These are phyloP conservation scores for Pseudomicrostroma phylloplanum DNA, from an alignment of 1,284 basidiomycete genomes.

Conservation along the genomic window DNA sequence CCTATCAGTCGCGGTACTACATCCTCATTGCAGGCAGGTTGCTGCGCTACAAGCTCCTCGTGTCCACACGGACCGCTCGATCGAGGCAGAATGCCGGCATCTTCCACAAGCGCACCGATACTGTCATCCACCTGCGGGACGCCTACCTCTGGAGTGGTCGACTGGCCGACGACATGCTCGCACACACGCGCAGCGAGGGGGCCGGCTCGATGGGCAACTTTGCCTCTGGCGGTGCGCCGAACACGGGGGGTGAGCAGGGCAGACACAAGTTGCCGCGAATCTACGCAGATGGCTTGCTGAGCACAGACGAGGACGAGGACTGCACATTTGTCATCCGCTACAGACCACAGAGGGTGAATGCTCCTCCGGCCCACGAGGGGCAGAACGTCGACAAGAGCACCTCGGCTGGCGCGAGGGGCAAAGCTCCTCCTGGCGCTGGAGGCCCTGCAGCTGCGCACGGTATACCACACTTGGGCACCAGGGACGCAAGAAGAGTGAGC, in stretches of 20 bases:
- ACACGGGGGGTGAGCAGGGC: constrained; percentile 8
- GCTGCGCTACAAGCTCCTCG: constrained; percentile 39
- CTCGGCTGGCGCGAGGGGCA: neutral
- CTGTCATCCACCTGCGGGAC: constrained; percentile 44
- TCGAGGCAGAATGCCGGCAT: constrained; percentile 49
- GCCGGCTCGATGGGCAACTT: constrained; percentile 9
- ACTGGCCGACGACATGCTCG: constrained; percentile 27
- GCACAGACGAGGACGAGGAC: constrained; percentile 45
- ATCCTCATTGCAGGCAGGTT: constrained; percentile 42
- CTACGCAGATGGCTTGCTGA: constrained; percentile 41
- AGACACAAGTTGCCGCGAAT: constrained; percentile 34
- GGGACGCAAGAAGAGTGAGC: neutral
- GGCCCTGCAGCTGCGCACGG: neutral
- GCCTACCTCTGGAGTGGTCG: constrained; percentile 47
- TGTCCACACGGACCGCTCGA: constrained; percentile 34
- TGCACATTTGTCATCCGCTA: constrained; percentile 49
- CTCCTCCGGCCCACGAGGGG: constrained; percentile 9
- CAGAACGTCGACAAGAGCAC: too few relatives aligned
- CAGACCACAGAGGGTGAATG: constrained; percentile 26
- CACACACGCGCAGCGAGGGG: constrained; percentile 29
- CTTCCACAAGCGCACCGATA: constrained; percentile 28
- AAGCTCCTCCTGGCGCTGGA: neutral
- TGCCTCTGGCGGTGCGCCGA: neutral
- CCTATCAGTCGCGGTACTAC: constrained; percentile 36
- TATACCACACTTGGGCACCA: neutral